phyloP scores from a whole-genome alignment of 768 basidiomycete species.

The Tremella mesenterica region DNA sequence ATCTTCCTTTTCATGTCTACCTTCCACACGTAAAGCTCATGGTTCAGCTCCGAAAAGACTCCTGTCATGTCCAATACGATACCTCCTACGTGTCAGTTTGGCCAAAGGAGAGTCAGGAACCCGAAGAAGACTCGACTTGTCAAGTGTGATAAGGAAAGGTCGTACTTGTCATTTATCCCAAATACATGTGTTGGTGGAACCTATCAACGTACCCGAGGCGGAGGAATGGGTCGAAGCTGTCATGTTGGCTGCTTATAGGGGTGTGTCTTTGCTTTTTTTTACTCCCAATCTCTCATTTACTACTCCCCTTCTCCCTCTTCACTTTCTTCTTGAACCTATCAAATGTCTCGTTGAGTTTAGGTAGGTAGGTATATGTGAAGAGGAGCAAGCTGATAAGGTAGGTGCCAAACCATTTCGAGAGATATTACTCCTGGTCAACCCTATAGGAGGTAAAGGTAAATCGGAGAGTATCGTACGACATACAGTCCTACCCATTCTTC shows the following conservation, averaged over 20 bases:
- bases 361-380: neutral
- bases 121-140: slow-evolving; percentile 22
- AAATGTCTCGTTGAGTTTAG: neutral
- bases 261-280: slow-evolving; percentile 6
- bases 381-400: slow-evolving; percentile 8
- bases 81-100: slow-evolving; percentile 22
- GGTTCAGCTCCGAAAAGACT: slow-evolving; percentile 33
- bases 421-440: slow-evolving; percentile 41
- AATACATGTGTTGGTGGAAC: slow-evolving; percentile 35
- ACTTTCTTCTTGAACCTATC: neutral
- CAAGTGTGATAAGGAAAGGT: slow-evolving; percentile 15
- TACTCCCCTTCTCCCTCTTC: neutral
- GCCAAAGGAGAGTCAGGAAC: slow-evolving; percentile 2
- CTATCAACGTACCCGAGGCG: slow-evolving; percentile 25
- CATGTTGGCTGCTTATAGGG: slow-evolving; percentile 21
- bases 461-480: slow-evolving; percentile 28
- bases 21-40: neutral
- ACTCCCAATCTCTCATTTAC: neutral
- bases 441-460: slow-evolving; percentile 44
- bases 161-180: slow-evolving; percentile 15
- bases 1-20: neutral
- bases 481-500: slow-evolving; percentile 37
- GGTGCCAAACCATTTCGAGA: slow-evolving; percentile 25
- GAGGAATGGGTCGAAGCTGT: slow-evolving; percentile 27
- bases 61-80: slow-evolving; percentile 17